Evolutionary conservation across 2,329 filamentous ascomycete genomes (phyloP).

Genomic region (Fusarium keratoplasticum): DNA sequence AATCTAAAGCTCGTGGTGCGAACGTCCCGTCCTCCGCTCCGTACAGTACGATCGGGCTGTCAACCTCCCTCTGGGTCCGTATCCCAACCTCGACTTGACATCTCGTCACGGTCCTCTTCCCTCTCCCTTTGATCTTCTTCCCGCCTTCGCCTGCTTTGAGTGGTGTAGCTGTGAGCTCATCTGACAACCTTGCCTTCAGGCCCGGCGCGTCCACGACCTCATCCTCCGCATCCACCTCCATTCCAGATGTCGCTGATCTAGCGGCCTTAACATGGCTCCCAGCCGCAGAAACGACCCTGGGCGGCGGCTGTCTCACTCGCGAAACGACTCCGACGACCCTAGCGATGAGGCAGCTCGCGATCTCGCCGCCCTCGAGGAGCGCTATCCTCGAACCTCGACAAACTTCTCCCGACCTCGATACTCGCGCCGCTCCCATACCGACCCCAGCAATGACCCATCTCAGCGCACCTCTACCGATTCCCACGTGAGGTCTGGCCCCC

Average conservation of each 20-base stretch:
- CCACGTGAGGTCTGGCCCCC: conserved; percentile 29
- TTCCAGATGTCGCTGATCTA: conserved; percentile 43
- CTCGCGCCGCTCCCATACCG: conserved; percentile 26
- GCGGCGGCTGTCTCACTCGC: conserved; percentile 26
- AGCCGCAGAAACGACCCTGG: conserved; percentile 41
- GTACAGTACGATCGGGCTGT: not conserved
- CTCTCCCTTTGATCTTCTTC: not conserved
- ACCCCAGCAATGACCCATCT: conserved; percentile 28
- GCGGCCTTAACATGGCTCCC: conserved; percentile 43
- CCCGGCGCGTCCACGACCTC: conserved; percentile 9
- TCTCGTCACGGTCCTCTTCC: conserved; percentile 4
- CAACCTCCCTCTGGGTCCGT: conserved; percentile 6
- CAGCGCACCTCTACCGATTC: conserved; percentile 26
- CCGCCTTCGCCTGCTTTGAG: not conserved
- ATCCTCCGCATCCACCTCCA: conserved; percentile 15
- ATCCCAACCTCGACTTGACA: conserved; percentile 30
- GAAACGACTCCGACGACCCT: conserved; percentile 15
- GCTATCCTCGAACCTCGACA: conserved; percentile 28
- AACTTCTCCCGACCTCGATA: conserved; percentile 37
- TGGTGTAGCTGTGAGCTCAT: not conserved
- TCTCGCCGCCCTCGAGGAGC: conserved; percentile 40
- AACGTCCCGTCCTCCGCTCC: not conserved
- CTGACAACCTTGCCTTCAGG: not conserved
- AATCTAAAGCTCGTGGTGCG: conserved; percentile 7
- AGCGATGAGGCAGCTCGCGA: conserved; percentile 38